Base-by-base conservation (phyloP, 163 green algal species). In the Picocystis sp. region DNA sequence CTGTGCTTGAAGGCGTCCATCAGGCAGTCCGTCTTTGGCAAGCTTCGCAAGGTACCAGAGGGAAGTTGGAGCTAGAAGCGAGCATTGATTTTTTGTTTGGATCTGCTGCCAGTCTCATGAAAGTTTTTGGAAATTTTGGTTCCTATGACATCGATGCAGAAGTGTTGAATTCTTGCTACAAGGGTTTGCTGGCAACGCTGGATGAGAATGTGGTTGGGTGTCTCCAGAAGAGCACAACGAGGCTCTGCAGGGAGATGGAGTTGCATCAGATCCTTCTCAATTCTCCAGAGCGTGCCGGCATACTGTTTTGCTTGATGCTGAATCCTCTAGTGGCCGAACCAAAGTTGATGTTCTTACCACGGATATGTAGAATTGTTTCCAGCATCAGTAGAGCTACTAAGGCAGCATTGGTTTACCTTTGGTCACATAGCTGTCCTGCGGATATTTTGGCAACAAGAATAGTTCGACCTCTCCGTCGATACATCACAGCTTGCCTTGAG, bases 391-490 rank as follows among this genome's bases (percentile, higher is more conserved):
- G 5, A 21, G 38, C 41, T 35, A 34, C 17, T 19, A 33, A 54
- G 25, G 25, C 25, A 14, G 25, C 41, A 19, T 14, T 54, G 47
- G 19, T 35, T 19, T 45, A 54, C 6, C 41, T 33, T 33, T 54
- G 47, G 47, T 54, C 47, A 5, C 25, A 38, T 5, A 38, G 29
- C 29, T 54, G 38, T 23, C 47, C 47, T 19, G 47, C 13, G 15
- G 38, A 23, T 35, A 54, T 54, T 8, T 23, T 54, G 47, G 47
- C 17, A 19, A 35, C 25, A 5, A 24, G 47, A 23, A 38, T 54
- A 54, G 47, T 59, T 12, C 35, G 53, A 15, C 53, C 53, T 46
- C 29, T 57, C 53, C 53, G 50, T 23, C 21, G 29, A 9, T 57
- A 55, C 38, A 59, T 59, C 34, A 50, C 53, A 21, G 15, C 35